phyloP scores from a whole-genome alignment of 306 rosid genomes.

The Trichosanthes truncata region DNA sequence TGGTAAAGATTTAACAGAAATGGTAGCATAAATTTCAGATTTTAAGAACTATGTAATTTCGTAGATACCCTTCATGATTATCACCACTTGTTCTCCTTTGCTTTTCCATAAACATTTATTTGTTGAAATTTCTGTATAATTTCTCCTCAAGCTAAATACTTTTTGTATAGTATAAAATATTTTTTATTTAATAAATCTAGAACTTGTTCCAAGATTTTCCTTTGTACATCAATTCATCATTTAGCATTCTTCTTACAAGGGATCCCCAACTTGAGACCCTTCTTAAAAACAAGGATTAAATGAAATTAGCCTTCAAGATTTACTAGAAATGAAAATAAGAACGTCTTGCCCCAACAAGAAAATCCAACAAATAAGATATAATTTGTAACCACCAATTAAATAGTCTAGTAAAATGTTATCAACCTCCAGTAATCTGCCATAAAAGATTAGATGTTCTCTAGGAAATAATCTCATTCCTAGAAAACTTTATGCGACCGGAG shows the following conservation, averaged over 20 bases:
- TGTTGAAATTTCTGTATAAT: neutral
- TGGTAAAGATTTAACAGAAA: neutral
- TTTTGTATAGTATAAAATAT: neutral
- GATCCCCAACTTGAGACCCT: neutral
- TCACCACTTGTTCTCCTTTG: neutral
- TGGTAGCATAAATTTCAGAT: neutral
- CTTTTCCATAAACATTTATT: neutral
- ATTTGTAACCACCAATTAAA: neutral
- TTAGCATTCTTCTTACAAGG: neutral
- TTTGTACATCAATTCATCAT: neutral
- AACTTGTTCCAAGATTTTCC: neutral
- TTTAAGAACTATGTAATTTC: neutral
- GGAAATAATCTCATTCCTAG: neutral
- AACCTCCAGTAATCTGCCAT: neutral
- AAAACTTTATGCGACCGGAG: neutral
- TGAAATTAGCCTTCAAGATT: neutral
- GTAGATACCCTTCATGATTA: neutral
- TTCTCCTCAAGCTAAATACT: neutral
- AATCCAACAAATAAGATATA: neutral
- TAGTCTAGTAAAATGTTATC: neutral
- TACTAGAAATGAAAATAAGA: neutral
- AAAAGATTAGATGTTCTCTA: neutral
- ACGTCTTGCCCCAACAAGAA: neutral
- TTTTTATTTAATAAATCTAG: neutral
- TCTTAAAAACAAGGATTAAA: neutral